Evolutionary conservation across 2,329 filamentous ascomycete species (phyloP), one percentile per base, ranked within the genome.

Genomic region (Amesomyces nigricolor): DNA sequence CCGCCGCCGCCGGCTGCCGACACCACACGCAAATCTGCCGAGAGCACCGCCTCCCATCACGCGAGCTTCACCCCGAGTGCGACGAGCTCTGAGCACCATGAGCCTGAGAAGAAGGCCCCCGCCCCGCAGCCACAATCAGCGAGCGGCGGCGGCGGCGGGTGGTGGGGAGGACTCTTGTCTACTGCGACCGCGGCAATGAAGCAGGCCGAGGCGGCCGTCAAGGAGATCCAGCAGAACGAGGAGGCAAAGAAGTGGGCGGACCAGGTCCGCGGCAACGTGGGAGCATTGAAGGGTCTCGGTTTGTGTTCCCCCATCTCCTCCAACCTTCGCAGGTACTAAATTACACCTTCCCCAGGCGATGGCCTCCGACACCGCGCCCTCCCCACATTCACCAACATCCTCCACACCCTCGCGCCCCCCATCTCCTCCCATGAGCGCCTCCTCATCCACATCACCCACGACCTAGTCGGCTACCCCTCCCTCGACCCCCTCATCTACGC

Each of bases 361-460:
- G 91, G 96, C 68, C 78, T 96, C 60, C 85, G 86, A 64, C 86
- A 87, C 64, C 87, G 90, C 64, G 94, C 94, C 55, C 78, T 99
- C 32, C 94, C 94, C 30, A 96, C 94, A 45, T 96, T 99, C 69
- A 92, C 91, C 68, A 90, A 91, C 67, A 87, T 99, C 66, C 83
- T 99, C 59, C 89, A 97, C 71, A 96, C 91, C 26, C 85, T 99
- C 61, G 94, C 94, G 0, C 94, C 94, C 45, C 94, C 94, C 10
- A 99, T 99, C 67, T 91, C 91, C 53, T 94, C 92, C 8, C 94
- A 99, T 73, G 94, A 99, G 74, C 89, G 92, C 48, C 87, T 99
- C 7, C 88, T 95, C 66, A 97, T 99, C 65, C 94, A 99, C 75
- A 95, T 94, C 61, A 96, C 92, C 8, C 94, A 99, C 75, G 94